A percentile compares a stretch with the other conserved stretches of the same genome.
These are phyloP conservation scores for Diaporthe sp. DNA, from an alignment of 2,329 filamentous ascomycete genomes.

Conservation along the genomic window DNA sequence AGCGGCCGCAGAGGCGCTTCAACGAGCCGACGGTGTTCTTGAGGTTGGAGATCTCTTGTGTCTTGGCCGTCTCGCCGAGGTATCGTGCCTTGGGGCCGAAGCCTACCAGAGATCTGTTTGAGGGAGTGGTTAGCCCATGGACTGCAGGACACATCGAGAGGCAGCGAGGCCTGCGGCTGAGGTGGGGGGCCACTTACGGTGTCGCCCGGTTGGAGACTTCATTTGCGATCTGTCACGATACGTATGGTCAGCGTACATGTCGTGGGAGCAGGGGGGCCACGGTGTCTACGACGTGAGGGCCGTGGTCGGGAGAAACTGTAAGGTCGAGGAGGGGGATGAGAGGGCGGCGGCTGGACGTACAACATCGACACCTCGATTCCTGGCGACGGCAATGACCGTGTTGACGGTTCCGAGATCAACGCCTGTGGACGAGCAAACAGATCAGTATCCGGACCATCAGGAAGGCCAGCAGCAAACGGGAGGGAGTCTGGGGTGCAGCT, in stretches of 20 bases:
- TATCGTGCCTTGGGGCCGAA: constrained; percentile 96
- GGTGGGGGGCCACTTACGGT: constrained; percentile 76
- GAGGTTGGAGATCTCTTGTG: constrained; percentile 98
- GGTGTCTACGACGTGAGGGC: not conserved
- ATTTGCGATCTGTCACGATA: constrained; percentile 85
- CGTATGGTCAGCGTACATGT: constrained; percentile 41
- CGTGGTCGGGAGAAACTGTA: not conserved
- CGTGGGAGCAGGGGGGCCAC: constrained; percentile 36
- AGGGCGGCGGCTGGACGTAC: constrained; percentile 70
- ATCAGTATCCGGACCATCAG: constrained; percentile 40
- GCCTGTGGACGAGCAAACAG: constrained; percentile 60
- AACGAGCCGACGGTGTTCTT: constrained; percentile 97
- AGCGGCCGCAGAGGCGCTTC: constrained; percentile 92
- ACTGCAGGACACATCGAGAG: constrained; percentile 6
- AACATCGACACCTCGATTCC: constrained; percentile 99
- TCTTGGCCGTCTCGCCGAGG: constrained; percentile 95
- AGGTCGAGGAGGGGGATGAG: constrained; percentile 21
- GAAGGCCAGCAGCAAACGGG: constrained; percentile 27
- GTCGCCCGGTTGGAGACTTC: constrained; percentile 99
- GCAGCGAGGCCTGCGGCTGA: constrained; percentile 35
- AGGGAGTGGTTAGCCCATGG: constrained; percentile 40
- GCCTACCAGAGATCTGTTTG: constrained; percentile 85
- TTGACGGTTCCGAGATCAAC: constrained; percentile 97
- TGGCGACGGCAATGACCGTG: constrained; percentile 96
- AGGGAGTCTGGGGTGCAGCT: not conserved